These are phyloP conservation scores for Isabelozyma rhagii DNA, from an alignment of 805 yeast genomes.

Conservation along the genomic window DNA sequence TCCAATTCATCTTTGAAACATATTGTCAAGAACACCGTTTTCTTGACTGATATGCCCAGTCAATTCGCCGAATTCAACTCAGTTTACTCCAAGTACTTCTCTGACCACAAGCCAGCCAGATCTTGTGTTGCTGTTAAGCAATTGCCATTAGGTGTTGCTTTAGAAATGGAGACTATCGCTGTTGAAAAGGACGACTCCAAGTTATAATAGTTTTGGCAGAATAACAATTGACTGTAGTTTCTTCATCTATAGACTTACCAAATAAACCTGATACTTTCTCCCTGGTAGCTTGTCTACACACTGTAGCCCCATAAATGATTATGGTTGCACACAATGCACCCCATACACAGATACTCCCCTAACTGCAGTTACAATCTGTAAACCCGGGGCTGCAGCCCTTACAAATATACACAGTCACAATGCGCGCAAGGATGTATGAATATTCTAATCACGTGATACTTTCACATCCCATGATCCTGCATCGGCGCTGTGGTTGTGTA, in stretches of 20 bases:
- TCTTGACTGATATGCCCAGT: slow-evolving; percentile 80
- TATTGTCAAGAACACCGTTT: slow-evolving; percentile 84
- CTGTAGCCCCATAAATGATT: no score
- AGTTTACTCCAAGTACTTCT: slow-evolving; percentile 78
- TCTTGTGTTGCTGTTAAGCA: slow-evolving; percentile 94
- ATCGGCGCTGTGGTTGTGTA: neutral
- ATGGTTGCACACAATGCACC: no score
- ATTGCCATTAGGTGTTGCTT: slow-evolving; percentile 81
- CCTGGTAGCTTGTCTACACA: no score
- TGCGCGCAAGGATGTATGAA: slow-evolving; percentile 13
- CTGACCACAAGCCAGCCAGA: slow-evolving; percentile 87
- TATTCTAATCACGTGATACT: slow-evolving; percentile 1
- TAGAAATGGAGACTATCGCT: slow-evolving; percentile 93
- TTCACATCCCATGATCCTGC: neutral
- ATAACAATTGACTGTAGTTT: neutral
- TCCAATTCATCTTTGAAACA: slow-evolving; percentile 81
- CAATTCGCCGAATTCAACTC: slow-evolving; percentile 82
- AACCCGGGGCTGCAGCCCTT: neutral
- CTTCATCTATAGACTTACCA: neutral
- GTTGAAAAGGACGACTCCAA: slow-evolving; percentile 49
- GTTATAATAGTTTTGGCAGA: slow-evolving; percentile 16
- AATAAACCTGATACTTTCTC: no score
- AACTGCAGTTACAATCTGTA: neutral
- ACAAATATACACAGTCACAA: neutral
- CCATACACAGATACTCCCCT: no score